These are phyloP conservation scores for Globisporangium lucens DNA, from an alignment of 352 stramenopile species.

Conservation along the genomic window DNA sequence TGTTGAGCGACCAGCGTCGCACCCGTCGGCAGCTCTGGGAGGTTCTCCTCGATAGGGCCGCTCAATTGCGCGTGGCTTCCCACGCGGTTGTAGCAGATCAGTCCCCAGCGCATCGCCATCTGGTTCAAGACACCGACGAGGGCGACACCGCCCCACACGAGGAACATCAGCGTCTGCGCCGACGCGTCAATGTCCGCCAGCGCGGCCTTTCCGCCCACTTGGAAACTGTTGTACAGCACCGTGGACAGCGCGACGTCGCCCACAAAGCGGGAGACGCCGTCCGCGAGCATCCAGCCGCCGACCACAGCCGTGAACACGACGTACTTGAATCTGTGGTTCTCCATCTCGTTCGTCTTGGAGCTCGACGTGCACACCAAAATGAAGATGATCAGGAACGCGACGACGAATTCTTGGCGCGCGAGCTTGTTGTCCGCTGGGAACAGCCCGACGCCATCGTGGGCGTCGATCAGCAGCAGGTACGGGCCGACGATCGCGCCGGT, in stretches of 20 bases:
- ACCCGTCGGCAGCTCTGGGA: constrained; percentile 72
- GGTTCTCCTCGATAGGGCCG: constrained; percentile 57
- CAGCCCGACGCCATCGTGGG: constrained; percentile 56
- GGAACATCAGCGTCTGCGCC: constrained; percentile 71
- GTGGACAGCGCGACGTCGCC: constrained; percentile 55
- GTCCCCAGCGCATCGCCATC: constrained; percentile 81
- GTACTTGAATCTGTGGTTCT: constrained; percentile 91
- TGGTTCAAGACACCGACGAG: constrained; percentile 75
- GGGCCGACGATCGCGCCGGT: constrained; percentile 65
- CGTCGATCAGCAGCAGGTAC: constrained; percentile 81
- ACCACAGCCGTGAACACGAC: constrained; percentile 69
- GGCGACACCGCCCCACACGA: constrained; percentile 67
- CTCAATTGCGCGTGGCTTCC: constrained; percentile 64
- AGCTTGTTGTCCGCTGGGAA: constrained; percentile 74
- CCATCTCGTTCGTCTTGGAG: constrained; percentile 79
- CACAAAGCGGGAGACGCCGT: constrained; percentile 73
- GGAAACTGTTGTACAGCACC: constrained; percentile 66
- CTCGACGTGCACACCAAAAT: constrained; percentile 72
- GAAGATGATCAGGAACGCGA: constrained; percentile 88
- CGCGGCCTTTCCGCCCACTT: constrained; percentile 49
- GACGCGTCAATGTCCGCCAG: constrained; percentile 47
- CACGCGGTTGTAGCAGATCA: constrained; percentile 89
- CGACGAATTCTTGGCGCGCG: constrained; percentile 84
- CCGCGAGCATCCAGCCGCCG: constrained; percentile 72
- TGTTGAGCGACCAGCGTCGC: constrained; percentile 57